A percentile compares a stretch with the other conserved stretches of the same genome.
phyloP scores from a whole-genome alignment of 2,329 filamentous ascomycete genomes.

The Thelonectria discophora region DNA sequence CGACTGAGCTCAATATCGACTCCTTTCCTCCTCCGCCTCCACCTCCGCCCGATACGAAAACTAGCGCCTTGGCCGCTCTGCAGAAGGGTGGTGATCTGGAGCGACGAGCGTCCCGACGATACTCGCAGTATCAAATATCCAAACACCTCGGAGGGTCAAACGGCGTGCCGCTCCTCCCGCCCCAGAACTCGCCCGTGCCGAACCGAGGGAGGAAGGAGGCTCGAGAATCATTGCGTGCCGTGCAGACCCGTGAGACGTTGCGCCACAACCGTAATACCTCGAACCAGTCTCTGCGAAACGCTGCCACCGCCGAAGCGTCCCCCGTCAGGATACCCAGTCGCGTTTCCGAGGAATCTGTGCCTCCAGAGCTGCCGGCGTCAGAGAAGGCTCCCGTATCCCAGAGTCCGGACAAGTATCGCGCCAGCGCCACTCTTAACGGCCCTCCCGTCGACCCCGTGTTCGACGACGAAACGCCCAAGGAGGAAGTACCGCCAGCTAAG shows the following conservation, averaged over 20 bases:
- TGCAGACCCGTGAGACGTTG: slow-evolving; percentile 63
- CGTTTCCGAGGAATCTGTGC: slow-evolving; percentile 68
- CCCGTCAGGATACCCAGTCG: slow-evolving; percentile 67
- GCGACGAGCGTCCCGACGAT: slow-evolving; percentile 88
- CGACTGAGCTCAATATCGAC: slow-evolving; percentile 63
- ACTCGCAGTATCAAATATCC: slow-evolving; percentile 96
- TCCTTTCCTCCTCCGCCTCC: slow-evolving; percentile 76
- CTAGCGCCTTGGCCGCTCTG: slow-evolving; percentile 89
- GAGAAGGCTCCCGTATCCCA: slow-evolving; percentile 54
- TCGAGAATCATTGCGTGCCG: slow-evolving; percentile 81
- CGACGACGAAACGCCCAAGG: slow-evolving; percentile 26
- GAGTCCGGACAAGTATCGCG: slow-evolving; percentile 70
- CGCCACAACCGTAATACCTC: slow-evolving; percentile 60
- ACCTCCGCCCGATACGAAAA: slow-evolving; percentile 75
- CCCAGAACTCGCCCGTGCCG: slow-evolving; percentile 83
- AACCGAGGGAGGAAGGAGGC: slow-evolving; percentile 83
- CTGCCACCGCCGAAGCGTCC: slow-evolving; percentile 65
- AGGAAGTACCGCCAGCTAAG: slow-evolving; percentile 32
- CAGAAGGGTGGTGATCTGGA: slow-evolving; percentile 94
- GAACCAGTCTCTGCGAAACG: slow-evolving; percentile 51
- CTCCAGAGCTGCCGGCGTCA: slow-evolving; percentile 36
- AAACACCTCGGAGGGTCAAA: slow-evolving; percentile 88
- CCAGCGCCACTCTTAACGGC: slow-evolving; percentile 67
- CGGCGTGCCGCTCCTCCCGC: slow-evolving; percentile 85
- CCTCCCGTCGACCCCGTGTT: slow-evolving; percentile 61